Base-by-base conservation (phyloP, 176 grass and related monocot genomes). In the Olyra latifolia region DNA sequence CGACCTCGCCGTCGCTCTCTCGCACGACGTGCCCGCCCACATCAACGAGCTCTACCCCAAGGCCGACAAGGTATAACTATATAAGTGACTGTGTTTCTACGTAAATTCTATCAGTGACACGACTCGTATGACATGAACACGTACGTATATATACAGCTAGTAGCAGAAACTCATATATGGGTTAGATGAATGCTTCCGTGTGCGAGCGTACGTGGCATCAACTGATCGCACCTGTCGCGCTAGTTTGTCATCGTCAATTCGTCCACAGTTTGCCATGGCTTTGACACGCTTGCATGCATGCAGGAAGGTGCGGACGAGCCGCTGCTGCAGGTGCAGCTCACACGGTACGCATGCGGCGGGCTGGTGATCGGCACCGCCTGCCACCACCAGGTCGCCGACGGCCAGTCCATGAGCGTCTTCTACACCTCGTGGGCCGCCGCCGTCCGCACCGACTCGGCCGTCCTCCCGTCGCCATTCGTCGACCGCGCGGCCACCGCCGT, bases 361-460 rank as follows among this genome's bases (percentile, higher is more conserved):
- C 40, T 86, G n/a, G 79, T 83, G 43, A 77, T 85, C 72, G 83
- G 57, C 40, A 58, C 43, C 17, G 57, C 20, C 7, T 4, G 12
- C 29, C 73, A 86, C 27, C 88, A 86, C 79, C 58, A 65, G 0
- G 74, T 86, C 58, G 52, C 88, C 74, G 88, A 90, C 74, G 83
- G 83, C 11, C 83, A 86, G 41, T 62, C 88, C 49, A 86, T 90
- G 78, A 86, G 88, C 50, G 40, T 23, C 65, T 90, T 90, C 78
- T 66, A 54, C 67, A 23, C 66, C 2, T 70, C 28, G 2, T 91
- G 84, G 89, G 89, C 84, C 6, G 6, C 60, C 7, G n/a, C 80
- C 15, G 80, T 71, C 10, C 76, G 84, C 38, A 78, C 19, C 2
- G 28, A 6, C 54, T 49, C 44, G 42, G 19, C 54, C 0, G 1